Conservation (phyloP, 176 grass and related monocot genomes). For the sorghum (Sorghum bicolor) region Sorghum_bicolor_NCBIv3 NC_012872.2:54707501-54708000, state of each 20-base stretch:
- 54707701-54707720: too few species aligned
- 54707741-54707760: constrained; percentile 6
- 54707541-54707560: too few species aligned
- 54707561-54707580: too few species aligned
- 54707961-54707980: neutral
- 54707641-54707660: too few species aligned
- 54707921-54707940: neutral
- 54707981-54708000: constrained; percentile 12
- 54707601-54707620: too few species aligned
- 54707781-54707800: neutral
- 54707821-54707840: constrained; percentile 14
- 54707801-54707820: neutral
- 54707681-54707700: too few species aligned
- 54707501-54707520: neutral
- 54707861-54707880: neutral
- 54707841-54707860: neutral
- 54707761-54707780: constrained; percentile 24
- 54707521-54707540: too few species aligned
- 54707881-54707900: constrained; percentile 19
- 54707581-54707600: too few species aligned
- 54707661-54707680: too few species aligned
- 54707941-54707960: constrained; percentile 9
- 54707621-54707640: too few species aligned
- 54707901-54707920: neutral
- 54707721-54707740: neutral